Base-by-base conservation (phyloP, 768 basidiomycete species). In the Sporobolomyces roseus region DNA sequence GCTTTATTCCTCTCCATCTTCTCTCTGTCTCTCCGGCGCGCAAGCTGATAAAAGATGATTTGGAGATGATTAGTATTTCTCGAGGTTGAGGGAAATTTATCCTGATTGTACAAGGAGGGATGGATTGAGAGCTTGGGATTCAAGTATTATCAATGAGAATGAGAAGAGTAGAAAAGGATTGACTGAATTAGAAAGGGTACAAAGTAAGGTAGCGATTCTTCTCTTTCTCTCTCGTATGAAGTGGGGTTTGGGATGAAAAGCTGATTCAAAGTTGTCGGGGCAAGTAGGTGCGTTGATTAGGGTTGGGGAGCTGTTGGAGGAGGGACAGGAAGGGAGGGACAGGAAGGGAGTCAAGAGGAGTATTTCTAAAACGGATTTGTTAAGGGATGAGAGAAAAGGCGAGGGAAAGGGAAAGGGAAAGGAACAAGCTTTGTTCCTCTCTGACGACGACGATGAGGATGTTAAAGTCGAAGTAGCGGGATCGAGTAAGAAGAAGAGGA, bases 381-480 rank as follows among this genome's bases (percentile, higher is more conserved):
- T 30, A 59, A 51, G 13, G n/a, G 63, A 4, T 12, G 32, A 25
- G 25, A n/a, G 41, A 29, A 63, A 46, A 29, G 29, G 35, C 19
- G 6, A 52, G 49, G 33, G 63, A 1, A 35, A 36, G 38, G 41
- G 25, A 16, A 29, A 51, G n/a, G 48, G 19, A 7, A 23, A 36
- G 53, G 38, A 49, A 30, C 36, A 38, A 14, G 45, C 48, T 14
- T 38, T 67, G n/a, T 33, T 27, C 41, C 5, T n/a, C 12, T 61
- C 60, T 46, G 66, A 67, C 30, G 53, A 41, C 27, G 59, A 52
- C 7, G 65, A 46, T 2, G 45, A 55, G 21, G 52, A 30, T 50
- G 29, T 7, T 17, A 29, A n/a, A 30, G 27, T 43, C 65, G 50
- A 58, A 21, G 48, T 1, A 1, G 33, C n/a, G n/a, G n/a, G n/a